Conservation (phyloP, 495 filamentous ascomycete species). For the Bathelium albidoporum region DNA sequence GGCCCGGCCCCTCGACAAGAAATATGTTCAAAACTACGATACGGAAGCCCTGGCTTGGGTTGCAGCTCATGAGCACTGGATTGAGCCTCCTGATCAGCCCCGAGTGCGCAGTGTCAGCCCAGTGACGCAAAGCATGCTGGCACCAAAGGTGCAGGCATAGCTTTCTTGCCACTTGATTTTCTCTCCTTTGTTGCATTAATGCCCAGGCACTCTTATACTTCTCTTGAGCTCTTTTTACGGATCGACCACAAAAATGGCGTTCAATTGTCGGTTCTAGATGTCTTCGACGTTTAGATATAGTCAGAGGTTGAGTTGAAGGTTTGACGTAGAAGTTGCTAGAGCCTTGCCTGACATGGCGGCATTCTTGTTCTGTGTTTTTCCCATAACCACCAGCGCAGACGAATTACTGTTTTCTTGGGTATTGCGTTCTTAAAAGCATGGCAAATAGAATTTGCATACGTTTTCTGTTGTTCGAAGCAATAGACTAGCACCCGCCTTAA, state of each 20-base stretch:
- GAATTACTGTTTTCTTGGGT: background rate
- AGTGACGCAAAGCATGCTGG: background rate
- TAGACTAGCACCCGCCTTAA: background rate
- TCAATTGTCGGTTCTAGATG: too few relatives aligned
- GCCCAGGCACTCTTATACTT: background rate
- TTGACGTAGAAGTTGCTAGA: background rate
- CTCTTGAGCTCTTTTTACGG: background rate
- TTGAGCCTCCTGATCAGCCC: background rate
- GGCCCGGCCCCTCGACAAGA: conserved; percentile 40
- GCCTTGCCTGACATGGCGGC: background rate
- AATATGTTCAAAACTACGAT: conserved; percentile 44
- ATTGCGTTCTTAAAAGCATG: background rate
- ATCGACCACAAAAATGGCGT: too few relatives aligned
- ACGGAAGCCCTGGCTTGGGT: background rate
- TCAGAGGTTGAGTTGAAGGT: too few relatives aligned
- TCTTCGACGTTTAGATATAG: too few relatives aligned
- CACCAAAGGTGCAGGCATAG: background rate
- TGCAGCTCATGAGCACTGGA: background rate
- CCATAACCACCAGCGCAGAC: background rate
- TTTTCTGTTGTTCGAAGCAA: background rate
- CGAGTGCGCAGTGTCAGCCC: background rate
- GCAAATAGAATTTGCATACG: background rate
- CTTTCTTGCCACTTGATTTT: background rate
- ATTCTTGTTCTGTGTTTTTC: background rate
- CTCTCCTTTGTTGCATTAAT: background rate